phyloP scores from a whole-genome alignment of 2,329 filamentous ascomycete genomes.

The Exophiala alcalophila region DNA sequence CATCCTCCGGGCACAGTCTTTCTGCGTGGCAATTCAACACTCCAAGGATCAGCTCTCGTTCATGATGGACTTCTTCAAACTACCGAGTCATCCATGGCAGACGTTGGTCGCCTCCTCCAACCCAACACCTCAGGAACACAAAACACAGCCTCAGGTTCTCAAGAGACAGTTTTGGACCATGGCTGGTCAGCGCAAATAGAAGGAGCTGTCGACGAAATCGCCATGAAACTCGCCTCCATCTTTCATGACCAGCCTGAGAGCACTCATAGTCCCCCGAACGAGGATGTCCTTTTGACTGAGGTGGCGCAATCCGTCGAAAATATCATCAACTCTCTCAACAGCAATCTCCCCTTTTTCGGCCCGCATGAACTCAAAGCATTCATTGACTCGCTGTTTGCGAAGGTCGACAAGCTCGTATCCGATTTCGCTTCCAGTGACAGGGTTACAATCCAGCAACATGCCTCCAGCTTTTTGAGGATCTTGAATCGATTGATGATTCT shows the following conservation, averaged over 20 bases:
- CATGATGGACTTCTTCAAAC: conserved; percentile 2
- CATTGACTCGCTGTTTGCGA: background rate
- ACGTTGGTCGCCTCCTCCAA: conserved; percentile 5
- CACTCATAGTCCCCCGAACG: no score
- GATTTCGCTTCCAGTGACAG: conserved; percentile 1
- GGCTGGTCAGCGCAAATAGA: conserved; percentile 11
- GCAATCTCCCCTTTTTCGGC: conserved; percentile 9
- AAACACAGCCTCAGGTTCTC: conserved; percentile 8
- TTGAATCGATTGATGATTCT: conserved; percentile 17
- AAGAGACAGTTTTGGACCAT: conserved; percentile 1
- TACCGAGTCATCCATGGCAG: conserved; percentile 10
- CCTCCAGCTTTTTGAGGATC: conserved; percentile 4
- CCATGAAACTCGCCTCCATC: conserved; percentile 7
- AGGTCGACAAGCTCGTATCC: conserved; percentile 8
- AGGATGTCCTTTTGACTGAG: conserved; percentile 3
- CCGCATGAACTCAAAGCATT: conserved; percentile 7
- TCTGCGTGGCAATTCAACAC: background rate
- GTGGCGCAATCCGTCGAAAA: conserved; percentile 9
- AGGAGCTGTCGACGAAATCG: conserved; percentile 4
- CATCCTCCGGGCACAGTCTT: conserved; percentile 5
- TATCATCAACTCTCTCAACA: conserved; percentile 14
- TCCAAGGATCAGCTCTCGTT: background rate
- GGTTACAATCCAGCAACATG: background rate
- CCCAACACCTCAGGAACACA: background rate
- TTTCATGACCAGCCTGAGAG: conserved; percentile 2